Conservation (phyloP, 768 basidiomycete species). For the Rhodotorula diobovata region DNA sequence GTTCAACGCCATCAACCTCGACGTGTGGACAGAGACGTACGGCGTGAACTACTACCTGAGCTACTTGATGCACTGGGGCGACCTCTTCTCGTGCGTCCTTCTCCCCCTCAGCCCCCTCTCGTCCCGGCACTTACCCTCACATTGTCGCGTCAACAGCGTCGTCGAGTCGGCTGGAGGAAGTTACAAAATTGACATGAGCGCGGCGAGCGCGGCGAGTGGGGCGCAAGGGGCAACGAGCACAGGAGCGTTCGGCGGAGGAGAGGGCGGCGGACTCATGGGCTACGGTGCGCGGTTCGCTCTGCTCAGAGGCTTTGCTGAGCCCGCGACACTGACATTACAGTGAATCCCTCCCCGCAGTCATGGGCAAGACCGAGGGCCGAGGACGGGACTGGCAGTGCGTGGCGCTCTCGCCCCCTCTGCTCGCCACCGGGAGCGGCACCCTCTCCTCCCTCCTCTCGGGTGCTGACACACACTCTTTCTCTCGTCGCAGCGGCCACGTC, state of each 20-base stretch:
- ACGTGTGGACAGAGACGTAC: conserved; percentile 98
- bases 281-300: conserved; percentile 62
- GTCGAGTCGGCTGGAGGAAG: conserved; percentile 31
- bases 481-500: conserved; percentile 65
- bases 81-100: conserved; percentile 59
- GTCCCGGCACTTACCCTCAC: neutral
- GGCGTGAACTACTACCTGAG: conserved; percentile 79
- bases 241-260: conserved; percentile 23
- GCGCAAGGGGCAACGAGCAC: neutral
- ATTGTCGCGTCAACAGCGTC: conserved; percentile 3
- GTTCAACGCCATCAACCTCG: conserved; percentile 60
- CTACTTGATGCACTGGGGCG: conserved; percentile 87
- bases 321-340: neutral
- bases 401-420: conserved; percentile 30
- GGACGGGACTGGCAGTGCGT: conserved; percentile 66
- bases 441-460: neutral
- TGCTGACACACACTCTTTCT: neutral
- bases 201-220: neutral
- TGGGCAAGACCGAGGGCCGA: conserved; percentile 85
- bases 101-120: neutral
- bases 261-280: conserved; percentile 66
- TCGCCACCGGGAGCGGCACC: conserved; percentile 33
- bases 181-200: no score
- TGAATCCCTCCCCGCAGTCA: conserved; percentile 56
- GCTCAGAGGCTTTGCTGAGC: neutral